Evolutionary conservation across 306 rosid species (phyloP), one percentile per base, ranked within the genome.

Genomic region (Trifolium repens): DNA sequence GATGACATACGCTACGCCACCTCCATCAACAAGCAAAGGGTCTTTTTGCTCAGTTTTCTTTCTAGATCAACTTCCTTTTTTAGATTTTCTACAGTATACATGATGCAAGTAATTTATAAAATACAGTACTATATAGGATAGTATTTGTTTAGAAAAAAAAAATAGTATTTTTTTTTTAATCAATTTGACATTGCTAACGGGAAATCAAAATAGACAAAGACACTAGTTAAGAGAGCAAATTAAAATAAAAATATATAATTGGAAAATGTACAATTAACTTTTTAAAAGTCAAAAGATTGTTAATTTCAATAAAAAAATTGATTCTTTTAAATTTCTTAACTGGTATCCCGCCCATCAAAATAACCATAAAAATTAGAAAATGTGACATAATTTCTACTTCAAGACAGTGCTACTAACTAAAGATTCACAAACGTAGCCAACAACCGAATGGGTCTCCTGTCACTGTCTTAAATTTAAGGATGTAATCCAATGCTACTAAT

Each of bases 391-490:
- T 19, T 22, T 22, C 24, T 22, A 22, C 24, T 64, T 40, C 52
- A 52, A 66, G 63, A 63, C 57, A 22, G 24, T 69, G 71, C 22
- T 50, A 50, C 55, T n/a, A 50, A 39, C 9, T 39, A 39, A 39
- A 39, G 42, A 7, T 1, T 9, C 42, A 39, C 42, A 39, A 39
- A 39, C 42, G 9, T 39, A 39, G 9, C 35, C 69, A 79, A 57
- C 47, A 50, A 69, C 24, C 35, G 42, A 62, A 64, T 69, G n/a
- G 57, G 75, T 43, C 54, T 26, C 1, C 8, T 50, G 83, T 76
- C 79, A 34, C 65, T 59, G 16, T 84, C 84, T 72, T 65, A 65
- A 80, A 72, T 67, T 76, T 77, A 84, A 80, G 74, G 69, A 64
- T 39, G 66, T n/a, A 63, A 14, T 16, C 53, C 67, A 72, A 74